Base-by-base conservation (phyloP, 768 basidiomycete species). In the Boletus sp. region DNA sequence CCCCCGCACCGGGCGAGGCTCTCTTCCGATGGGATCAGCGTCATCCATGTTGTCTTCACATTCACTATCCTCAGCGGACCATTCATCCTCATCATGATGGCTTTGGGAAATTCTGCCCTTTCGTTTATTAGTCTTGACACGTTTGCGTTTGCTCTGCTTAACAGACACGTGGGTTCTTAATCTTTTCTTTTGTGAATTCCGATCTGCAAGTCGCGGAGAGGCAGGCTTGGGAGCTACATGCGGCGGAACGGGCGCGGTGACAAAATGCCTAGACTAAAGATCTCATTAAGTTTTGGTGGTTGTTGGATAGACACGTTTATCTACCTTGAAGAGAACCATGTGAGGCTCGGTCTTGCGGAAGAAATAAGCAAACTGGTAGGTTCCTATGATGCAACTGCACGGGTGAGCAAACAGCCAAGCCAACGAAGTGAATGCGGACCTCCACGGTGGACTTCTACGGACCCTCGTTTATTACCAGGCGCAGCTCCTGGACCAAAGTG, bases 301-400 rank as follows among this genome's bases (percentile, higher is more conserved):
- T 35, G 11, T 9, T 7, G 28, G 15, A 0, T 30, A 2, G n/a
- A 18, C 17, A 30, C 0, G 7, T 24, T 37, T 59, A 60, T 73
- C n/a, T 49, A 89, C 94, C 80, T 96, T 96, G 63, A 91, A 75
- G 8, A 94, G 76, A 2, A 94, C 79, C 0, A 90, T 85, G 70
- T 95, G 91, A 10, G 89, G 81, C 50, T 93, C 92, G 3, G 84
- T 86, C 71, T 86, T 86, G 24, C 92, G 83, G 62, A 95, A 77
- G 74, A 94, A 96, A 69, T 92, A 96, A 47, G 89, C 92, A 69
- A 92, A 94, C 62, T 96, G 94, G 66, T 95, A 96, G 0, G 81
- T 82, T 57, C 90, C 94, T 95, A 68, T 18, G 47, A 30, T 39
- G 51, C 44, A 49, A 41, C 35, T 48, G 28, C 36, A 52, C 54